Evolutionary conservation across 2,329 filamentous ascomycete genomes (phyloP).

Genomic region (Penicillium sp.): DNA sequence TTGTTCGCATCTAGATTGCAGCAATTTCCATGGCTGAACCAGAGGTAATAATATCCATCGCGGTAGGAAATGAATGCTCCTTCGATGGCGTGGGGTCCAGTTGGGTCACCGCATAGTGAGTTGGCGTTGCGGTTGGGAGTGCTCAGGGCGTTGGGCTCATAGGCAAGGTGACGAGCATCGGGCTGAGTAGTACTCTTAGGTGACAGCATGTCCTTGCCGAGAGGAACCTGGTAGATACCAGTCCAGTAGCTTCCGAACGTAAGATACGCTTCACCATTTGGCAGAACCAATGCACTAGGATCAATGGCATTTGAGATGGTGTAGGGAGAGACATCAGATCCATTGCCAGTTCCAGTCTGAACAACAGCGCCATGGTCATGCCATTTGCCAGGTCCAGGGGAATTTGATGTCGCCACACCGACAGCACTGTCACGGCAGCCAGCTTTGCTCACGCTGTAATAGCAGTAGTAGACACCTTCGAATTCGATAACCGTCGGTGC

Average conservation of each 20-base stretch:
- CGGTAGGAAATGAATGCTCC: slow-evolving; percentile 33
- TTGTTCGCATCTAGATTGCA: slow-evolving; percentile 29
- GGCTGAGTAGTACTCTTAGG: slow-evolving; percentile 19
- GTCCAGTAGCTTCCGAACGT: slow-evolving; percentile 71
- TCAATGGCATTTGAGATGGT: slow-evolving; percentile 63
- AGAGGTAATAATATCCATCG: slow-evolving; percentile 35
- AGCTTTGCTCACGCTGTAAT: slow-evolving; percentile 65
- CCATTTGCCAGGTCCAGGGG: slow-evolving; percentile 36
- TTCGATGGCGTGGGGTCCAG: slow-evolving; percentile 34
- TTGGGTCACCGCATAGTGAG: slow-evolving; percentile 30
- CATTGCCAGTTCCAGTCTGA: slow-evolving; percentile 34
- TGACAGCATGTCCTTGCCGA: slow-evolving; percentile 37
- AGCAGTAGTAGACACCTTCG: slow-evolving; percentile 61
- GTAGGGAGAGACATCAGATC: slow-evolving; percentile 29
- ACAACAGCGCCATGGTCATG: slow-evolving; percentile 37
- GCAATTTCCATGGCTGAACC: slow-evolving; percentile 37
- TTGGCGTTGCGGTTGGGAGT: slow-evolving; percentile 22
- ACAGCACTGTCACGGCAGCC: slow-evolving; percentile 64
- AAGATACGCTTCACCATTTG: slow-evolving; percentile 45
- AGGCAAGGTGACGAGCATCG: slow-evolving; percentile 32
- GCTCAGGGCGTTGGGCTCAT: slow-evolving; percentile 23
- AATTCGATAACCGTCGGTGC: slow-evolving; percentile 64
- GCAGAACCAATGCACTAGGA: slow-evolving; percentile 50
- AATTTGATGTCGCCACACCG: slow-evolving; percentile 55
- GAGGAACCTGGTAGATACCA: slow-evolving; percentile 62